Base-by-base conservation (phyloP, 306 rosid species). In the Abrus pulchellus region DNA sequence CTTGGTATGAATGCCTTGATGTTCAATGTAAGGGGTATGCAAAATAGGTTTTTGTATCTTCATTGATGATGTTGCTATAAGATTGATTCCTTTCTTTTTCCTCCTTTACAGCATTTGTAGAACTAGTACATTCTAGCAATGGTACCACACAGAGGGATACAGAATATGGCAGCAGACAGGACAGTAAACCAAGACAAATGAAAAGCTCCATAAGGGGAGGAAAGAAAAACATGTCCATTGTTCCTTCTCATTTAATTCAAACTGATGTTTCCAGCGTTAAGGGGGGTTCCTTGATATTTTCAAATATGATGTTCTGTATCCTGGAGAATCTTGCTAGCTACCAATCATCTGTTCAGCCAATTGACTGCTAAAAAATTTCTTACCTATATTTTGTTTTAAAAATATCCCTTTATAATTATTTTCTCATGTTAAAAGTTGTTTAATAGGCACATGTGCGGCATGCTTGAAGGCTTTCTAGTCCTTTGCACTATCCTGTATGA, bases 1-100 rank as follows among this genome's bases (percentile, higher is more conserved):
- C 95, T 72, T 94, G 99, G 99, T 80, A 91, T 75, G 99, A 94
- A 86, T 94, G 99, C 87, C 97, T 94, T 47, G 95, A 94, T 88
- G 94, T 93, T 76, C 94, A 94, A 78, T 90, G 97, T 94, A 83
- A 89, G 95, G 76, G 66, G 76, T 77, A 67, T 20, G 33, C 77
- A 36, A 9, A 61, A 57, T n/a, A 40, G 62, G 79, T 87, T 71
- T 57, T 49, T 67, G 6, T 62, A 72, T 78, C 52, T 56, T 78
- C 29, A 4, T 66, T 79, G 83, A 66, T 69, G 79, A 57, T 74
- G 54, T 60, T 83, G 52, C 43, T 27, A 3, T 62, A n/a, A 61
- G 45, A 62, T 78, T 64, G 55, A 64, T 82, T 40, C 57, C 29
- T 55, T 63, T 34, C 74, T 67, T 75, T 77, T 69, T 34, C 53